phyloP scores from a whole-genome alignment of 805 yeast species.

The Candida krabiensis region DNA sequence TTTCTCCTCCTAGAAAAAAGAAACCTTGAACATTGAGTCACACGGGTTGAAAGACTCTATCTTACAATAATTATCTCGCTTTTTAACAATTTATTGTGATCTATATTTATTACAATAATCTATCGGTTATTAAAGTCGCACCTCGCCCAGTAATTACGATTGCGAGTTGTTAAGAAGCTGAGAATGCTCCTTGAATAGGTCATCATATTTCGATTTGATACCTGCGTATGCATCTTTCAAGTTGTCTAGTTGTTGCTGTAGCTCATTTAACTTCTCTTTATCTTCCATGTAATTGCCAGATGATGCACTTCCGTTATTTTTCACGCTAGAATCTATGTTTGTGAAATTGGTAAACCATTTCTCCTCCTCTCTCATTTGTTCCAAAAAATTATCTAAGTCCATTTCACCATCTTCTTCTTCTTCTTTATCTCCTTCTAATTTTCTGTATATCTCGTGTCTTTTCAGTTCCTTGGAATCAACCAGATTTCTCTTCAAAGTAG shows the following conservation, averaged over 20 bases:
- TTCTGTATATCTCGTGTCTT: constrained; percentile 45
- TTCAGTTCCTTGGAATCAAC: constrained; percentile 38
- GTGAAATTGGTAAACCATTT: constrained; percentile 47
- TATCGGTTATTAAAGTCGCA: too few species aligned
- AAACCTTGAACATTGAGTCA: constrained; percentile 12
- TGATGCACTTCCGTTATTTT: constrained; percentile 4
- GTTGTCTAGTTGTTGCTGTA: constrained; percentile 47
- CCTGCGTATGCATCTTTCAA: constrained; percentile 61
- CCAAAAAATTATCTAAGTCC: constrained; percentile 51
- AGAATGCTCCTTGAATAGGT: constrained; percentile 51
- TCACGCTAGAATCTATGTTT: constrained; percentile 37
- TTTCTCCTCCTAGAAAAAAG: constrained; percentile 45
- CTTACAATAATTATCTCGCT: too few species aligned
- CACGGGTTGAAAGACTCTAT: too few species aligned
- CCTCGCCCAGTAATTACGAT: too few species aligned
- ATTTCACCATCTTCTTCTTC: constrained; percentile 25
- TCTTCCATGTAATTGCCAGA: too few species aligned
- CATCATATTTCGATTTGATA: constrained; percentile 59
- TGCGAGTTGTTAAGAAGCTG: constrained; percentile 30
- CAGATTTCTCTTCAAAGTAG: constrained; percentile 62
- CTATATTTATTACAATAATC: constrained; percentile 8
- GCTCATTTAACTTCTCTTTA: constrained; percentile 33
- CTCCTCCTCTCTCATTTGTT: constrained; percentile 50
- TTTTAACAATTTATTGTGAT: too few species aligned
- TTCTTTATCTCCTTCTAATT: constrained; percentile 25